Percentiles rank a stretch among this genome's conserved stretches.
phyloP scores from a whole-genome alignment of 2,329 filamentous ascomycete species.

The Arthrinium phaeospermum region DNA sequence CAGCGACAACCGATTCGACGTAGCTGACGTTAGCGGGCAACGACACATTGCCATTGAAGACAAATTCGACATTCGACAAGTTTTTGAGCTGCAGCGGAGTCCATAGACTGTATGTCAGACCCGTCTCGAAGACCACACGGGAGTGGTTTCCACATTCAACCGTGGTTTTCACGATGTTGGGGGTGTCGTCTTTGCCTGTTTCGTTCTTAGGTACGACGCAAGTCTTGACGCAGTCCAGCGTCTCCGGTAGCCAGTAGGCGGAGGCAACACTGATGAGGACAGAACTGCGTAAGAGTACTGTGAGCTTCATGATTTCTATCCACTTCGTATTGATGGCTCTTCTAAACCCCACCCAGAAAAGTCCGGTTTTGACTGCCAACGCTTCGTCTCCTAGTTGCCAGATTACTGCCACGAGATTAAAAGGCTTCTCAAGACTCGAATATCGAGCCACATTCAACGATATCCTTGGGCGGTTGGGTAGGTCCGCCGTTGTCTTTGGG shows the following conservation, averaged over 20 bases:
- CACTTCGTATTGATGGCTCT: neutral
- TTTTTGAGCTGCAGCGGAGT: constrained; percentile 28
- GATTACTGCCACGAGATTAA: neutral
- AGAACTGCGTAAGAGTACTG: neutral
- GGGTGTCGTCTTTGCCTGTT: constrained; percentile 27
- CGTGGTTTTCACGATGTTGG: constrained; percentile 25
- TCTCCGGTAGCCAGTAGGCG: constrained; percentile 29
- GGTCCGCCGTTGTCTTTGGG: too few species aligned
- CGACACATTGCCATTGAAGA: constrained; percentile 29
- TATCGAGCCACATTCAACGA: too few species aligned
- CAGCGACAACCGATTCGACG: constrained; percentile 27
- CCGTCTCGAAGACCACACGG: constrained; percentile 26
- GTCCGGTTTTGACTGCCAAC: neutral
- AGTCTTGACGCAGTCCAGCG: constrained; percentile 23
- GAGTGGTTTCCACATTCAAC: constrained; percentile 26
- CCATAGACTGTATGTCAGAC: constrained; percentile 29
- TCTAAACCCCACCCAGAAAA: neutral
- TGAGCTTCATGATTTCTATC: neutral
- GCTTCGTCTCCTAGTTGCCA: neutral
- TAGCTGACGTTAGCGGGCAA: constrained; percentile 29
- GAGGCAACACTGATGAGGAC: neutral
- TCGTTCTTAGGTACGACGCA: constrained; percentile 29
- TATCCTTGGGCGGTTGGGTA: too few species aligned
- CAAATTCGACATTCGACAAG: constrained; percentile 29
- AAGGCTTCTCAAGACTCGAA: too few species aligned